Evolutionary conservation across 768 basidiomycete species (phyloP).

Genomic region (Saitozyma podzolica): DNA sequence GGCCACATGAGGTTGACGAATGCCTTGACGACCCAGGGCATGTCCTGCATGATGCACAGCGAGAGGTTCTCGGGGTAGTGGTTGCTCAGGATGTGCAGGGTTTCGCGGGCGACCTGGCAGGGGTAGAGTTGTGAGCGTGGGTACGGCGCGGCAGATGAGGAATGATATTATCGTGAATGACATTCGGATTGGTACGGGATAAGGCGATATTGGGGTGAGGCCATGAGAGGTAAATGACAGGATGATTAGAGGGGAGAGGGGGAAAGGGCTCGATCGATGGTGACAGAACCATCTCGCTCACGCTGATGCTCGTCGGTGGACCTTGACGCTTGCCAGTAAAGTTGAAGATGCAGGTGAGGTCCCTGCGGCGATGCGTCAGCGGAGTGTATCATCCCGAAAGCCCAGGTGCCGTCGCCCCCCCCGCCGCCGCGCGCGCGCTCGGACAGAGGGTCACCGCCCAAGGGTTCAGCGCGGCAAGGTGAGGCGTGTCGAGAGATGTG

Average conservation of each 20-base stretch:
- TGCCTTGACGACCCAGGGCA: conserved; percentile 43
- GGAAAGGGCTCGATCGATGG: neutral
- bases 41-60: conserved; percentile 29
- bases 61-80: conserved; percentile 49
- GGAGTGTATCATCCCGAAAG: neutral
- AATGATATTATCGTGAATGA: neutral
- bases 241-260: too few relatives aligned
- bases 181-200: neutral
- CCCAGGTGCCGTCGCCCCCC: too few relatives aligned
- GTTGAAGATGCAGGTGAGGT: conserved; percentile 42
- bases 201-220: too few relatives aligned
- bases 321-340: conserved; percentile 44
- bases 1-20: conserved; percentile 52
- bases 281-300: conserved; percentile 12
- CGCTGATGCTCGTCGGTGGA: conserved; percentile 35
- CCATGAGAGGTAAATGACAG: too few relatives aligned
- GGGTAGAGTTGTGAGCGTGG: neutral
- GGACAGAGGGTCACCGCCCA: too few relatives aligned
- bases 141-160: too few relatives aligned
- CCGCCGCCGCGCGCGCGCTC: too few relatives aligned
- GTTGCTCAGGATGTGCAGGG: conserved; percentile 31
- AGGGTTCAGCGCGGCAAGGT: neutral
- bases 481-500: neutral
- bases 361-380: conserved; percentile 12
- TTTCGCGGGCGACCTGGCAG: conserved; percentile 33